Conservation (phyloP, 176 grass and related monocot genomes). For the Rhynchospora breviuscula region DNA sequence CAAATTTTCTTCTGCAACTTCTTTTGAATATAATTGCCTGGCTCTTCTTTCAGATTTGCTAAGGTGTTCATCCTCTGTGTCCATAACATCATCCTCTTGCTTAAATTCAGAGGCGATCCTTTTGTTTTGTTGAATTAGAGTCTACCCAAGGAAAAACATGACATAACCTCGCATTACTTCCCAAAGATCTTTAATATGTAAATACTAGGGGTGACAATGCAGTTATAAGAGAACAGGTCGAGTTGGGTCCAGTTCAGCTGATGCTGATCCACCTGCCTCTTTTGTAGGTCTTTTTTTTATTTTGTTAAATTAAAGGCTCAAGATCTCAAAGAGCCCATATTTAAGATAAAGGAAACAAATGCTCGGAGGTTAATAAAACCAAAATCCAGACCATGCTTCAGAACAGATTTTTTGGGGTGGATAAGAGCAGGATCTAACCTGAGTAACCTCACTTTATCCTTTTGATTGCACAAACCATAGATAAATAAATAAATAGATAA, state of each 20-base stretch:
- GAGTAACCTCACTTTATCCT: neutral
- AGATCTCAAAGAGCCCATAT: neutral
- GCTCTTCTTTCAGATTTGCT: conserved; percentile 71
- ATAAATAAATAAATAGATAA: neutral
- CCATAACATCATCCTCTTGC: conserved; percentile 25
- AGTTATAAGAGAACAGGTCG: conserved; percentile 21
- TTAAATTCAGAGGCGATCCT: conserved; percentile 36
- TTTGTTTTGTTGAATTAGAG: conserved; percentile 92
- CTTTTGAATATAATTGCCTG: conserved; percentile 45
- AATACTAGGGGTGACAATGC: conserved; percentile 10
- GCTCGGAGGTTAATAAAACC: neutral
- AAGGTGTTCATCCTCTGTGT: conserved; percentile 41
- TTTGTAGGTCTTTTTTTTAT: neutral
- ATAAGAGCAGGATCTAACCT: neutral
- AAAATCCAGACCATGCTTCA: neutral
- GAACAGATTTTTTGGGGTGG: neutral
- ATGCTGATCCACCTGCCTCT: neutral
- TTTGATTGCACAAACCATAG: neutral
- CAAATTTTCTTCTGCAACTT: conserved; percentile 69
- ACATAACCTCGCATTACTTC: neutral
- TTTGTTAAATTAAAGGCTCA: neutral
- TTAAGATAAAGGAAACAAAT: neutral
- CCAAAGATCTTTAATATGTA: conserved; percentile 3
- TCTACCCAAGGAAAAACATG: conserved; percentile 37
- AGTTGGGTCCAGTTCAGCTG: neutral